Evolutionary conservation across 1,139 yeast species (phyloP), one percentile per base, ranked within the genome.

Genomic region (Candida frijolesensis): DNA sequence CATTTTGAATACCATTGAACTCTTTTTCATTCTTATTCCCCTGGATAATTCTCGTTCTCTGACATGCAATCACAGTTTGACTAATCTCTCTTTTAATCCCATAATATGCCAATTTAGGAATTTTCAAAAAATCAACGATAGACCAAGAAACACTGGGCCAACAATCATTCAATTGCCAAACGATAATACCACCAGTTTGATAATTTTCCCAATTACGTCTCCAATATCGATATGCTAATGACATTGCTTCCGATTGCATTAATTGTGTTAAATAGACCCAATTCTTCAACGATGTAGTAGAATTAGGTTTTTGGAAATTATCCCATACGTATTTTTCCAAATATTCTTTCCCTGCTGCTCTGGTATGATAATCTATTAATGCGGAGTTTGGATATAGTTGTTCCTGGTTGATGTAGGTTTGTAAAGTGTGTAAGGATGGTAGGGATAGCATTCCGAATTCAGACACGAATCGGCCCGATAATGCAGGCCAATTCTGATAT

Each of bases 111-210:
- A 78, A 60, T 59, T 78, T 78, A 7, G 79, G 79, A 14, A 68
- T 60, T 22, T 59, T 57, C 50, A 63, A 68, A 58, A 63, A 74
- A 57, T 78, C 83, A 34, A 72, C 62, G 30, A 76, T 62, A 1
- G 81, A 66, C 83, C 83, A 78, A 19, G 76, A 67, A 3, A 79
- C 65, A 8, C 68, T 76, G 2, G 82, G 82, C 80, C 80, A 78
- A 57, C 82, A 78, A 57, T 78, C 83, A 52, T 78, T 77, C 22
- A 75, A 60, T 58, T 78, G 83, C 83, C 83, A 78, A 6, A 78
- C 80, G 35, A 77, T 58, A 2, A 75, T 72, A 0, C 81, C 81
- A 12, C 78, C 78, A 42, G 60, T 57, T 48, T 67, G 66, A 14
- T 64, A 63, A 2, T 71, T 69, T 39, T 65, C 60, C 83, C 83